Evolutionary conservation across 129 eudicot species (phyloP), one percentile per base, ranked within the genome.

Genomic region (Ambrosia trifida): DNA sequence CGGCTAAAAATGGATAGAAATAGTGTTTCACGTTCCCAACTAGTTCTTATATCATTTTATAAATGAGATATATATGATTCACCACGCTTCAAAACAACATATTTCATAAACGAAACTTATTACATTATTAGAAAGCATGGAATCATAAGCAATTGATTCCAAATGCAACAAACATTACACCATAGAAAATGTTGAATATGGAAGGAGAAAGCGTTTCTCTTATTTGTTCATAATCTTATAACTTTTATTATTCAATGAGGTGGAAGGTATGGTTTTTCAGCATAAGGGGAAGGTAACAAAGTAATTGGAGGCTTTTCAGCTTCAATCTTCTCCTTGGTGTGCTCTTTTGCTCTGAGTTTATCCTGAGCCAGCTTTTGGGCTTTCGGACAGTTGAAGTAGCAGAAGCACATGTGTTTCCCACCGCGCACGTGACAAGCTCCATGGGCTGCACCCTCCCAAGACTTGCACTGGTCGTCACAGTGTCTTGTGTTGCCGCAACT

Each of bases 381-480:
- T 51, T 52, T 53, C 1, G 35, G 57, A 54, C 79, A 75, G 0
- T 41, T 54, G 58, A 75, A 75, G 58, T 75, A 75, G 79, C 79
- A 75, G 5, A 75, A 75, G 79, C 79, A 75, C 79, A 75, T 75
- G 73, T 75, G 79, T 67, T 66, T 75, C 24, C 14, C 13, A 0
- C 8, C 16, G 5, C 79, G 79, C 3, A 5, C 47, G 16, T 69
- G 81, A 58, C 81, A 77, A 2, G 81, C 81, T 36, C 81, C 81
- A 50, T 77, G 76, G 30, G 70, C 76, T 3, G 81, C 81, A 69
- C 65, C 70, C 72, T 69, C 81, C 79, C 81, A 77, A 3, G 69
- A 13, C 81, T 77, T 60, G 58, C 81, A 77, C 36, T 77, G 81
- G 7, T 50, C 61, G 58, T 77, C 76, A 51, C 81, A 77, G 35